Evolutionary conservation across 2,329 filamentous ascomycete species (phyloP).

Genomic region (Cercospora sesami): DNA sequence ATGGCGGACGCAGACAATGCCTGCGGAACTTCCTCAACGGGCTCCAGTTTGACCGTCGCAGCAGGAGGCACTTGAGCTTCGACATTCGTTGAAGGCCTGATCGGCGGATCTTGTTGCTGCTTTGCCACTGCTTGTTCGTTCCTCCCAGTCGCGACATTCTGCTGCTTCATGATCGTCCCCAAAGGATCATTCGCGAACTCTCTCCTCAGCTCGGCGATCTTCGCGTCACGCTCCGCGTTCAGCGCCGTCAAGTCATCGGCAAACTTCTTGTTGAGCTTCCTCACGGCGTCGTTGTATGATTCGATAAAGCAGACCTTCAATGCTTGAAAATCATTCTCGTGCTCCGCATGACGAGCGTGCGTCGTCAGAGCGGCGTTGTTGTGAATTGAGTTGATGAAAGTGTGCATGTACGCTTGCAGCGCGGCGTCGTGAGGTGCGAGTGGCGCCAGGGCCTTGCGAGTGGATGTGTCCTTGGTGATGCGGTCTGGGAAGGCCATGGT

Average conservation of each 20-base stretch:
- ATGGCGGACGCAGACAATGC: neutral
- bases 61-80: neutral
- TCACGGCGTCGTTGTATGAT: neutral
- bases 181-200: constrained; percentile 3
- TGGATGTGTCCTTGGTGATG: neutral
- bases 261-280: constrained; percentile 2
- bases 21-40: neutral
- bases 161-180: neutral
- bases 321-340: neutral
- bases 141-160: neutral
- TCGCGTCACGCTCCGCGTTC: neutral
- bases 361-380: neutral
- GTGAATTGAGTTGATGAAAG: neutral
- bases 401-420: constrained; percentile 5
- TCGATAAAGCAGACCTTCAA: neutral
- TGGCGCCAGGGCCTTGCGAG: neutral
- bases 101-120: no score
- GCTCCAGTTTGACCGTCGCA: neutral
- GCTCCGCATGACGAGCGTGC: neutral
- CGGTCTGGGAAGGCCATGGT: neutral
- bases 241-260: neutral
- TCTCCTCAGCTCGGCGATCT: neutral
- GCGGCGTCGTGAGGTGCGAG: neutral
- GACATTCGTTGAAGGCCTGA: no score
- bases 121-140: no score